Evolutionary conservation across 2,329 filamentous ascomycete species (phyloP).

Genomic region (Cadophora sp.): DNA sequence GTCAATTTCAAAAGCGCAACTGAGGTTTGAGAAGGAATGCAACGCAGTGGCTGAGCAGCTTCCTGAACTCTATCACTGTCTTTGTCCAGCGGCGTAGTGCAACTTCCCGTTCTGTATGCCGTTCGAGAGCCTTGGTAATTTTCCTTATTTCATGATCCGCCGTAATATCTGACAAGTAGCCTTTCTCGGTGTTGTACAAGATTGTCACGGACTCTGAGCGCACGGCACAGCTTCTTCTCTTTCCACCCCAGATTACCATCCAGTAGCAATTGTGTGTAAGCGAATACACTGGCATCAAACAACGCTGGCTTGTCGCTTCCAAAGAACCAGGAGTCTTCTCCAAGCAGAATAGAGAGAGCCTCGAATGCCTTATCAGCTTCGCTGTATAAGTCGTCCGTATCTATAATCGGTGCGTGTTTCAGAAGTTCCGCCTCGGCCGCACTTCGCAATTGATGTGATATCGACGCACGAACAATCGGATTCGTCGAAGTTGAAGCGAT

Average conservation of each 20-base stretch:
- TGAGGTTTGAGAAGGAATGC: neutral
- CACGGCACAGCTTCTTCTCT: slow-evolving; percentile 63
- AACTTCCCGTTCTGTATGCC: neutral
- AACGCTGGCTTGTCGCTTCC: slow-evolving; percentile 61
- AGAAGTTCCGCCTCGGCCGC: slow-evolving; percentile 80
- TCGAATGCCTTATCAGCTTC: slow-evolving; percentile 68
- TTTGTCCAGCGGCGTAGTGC: neutral
- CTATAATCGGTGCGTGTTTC: slow-evolving; percentile 64
- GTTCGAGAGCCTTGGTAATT: neutral
- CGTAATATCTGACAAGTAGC: slow-evolving; percentile 52
- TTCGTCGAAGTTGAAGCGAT: slow-evolving; percentile 69
- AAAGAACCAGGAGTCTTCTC: slow-evolving; percentile 67
- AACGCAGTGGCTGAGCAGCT: neutral
- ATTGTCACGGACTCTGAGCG: slow-evolving; percentile 62
- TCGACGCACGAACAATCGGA: slow-evolving; percentile 64
- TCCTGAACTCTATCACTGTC: neutral
- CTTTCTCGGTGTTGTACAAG: slow-evolving; percentile 70
- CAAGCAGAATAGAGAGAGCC: slow-evolving; percentile 65
- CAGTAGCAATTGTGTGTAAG: slow-evolving; percentile 84
- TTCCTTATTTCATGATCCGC: slow-evolving; percentile 28
- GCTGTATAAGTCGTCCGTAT: slow-evolving; percentile 61
- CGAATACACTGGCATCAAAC: slow-evolving; percentile 89
- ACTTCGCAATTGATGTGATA: slow-evolving; percentile 70
- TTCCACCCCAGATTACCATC: slow-evolving; percentile 65
- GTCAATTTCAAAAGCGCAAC: neutral